Evolutionary conservation across 768 basidiomycete species (phyloP), one percentile per base, ranked within the genome.

Genomic region (Podaxis pistillaris): DNA sequence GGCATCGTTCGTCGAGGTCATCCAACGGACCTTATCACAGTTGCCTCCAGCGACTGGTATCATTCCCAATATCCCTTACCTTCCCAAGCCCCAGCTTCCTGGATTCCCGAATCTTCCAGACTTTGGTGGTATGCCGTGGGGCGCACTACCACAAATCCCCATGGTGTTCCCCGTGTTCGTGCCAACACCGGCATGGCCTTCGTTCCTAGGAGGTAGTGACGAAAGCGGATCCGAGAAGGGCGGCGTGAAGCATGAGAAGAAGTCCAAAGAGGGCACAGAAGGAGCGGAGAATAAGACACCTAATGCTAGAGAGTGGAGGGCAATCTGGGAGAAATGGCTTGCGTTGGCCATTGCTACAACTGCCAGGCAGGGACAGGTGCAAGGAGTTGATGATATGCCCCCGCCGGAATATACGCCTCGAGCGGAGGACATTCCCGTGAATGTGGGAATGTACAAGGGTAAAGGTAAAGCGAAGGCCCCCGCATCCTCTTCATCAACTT

Each of bases 151-250:
- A 4, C 88, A 89, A 64, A 80, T 90, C 61, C 88, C 88, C 1
- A 79, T 90, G 74, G 89, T 90, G 12, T 93, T 94, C 81, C 91
- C 92, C 17, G 82, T 93, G 24, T 83, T 87, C 63, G 85, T 93
- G 15, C 90, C 92, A 3, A 80, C 79, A 70, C 83, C 88, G 36
- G 80, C 77, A 22, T 88, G 85, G 86, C 81, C 85, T 1, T 82
- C 86, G 17, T 84, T 91, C 72, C 77, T 88, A 60, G 82, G 85
- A 58, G 84, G 83, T 13, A 66, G 67, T 15, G 71, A 61, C 33
- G 69, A 68, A 9, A 64, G 60, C 15, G 40, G 58, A 17, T 54
- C 58, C 13, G 66, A 64, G 30, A 58, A 61, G 33, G 40, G 50
- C 12, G 33, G 44, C n/a, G 72, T 68, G 33, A 64, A 67, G 9